A percentile compares a stretch with the other conserved stretches of the same genome.
Conservation (phyloP, 2,329 filamentous ascomycete genomes). For the Oidium heveae region DNA sequence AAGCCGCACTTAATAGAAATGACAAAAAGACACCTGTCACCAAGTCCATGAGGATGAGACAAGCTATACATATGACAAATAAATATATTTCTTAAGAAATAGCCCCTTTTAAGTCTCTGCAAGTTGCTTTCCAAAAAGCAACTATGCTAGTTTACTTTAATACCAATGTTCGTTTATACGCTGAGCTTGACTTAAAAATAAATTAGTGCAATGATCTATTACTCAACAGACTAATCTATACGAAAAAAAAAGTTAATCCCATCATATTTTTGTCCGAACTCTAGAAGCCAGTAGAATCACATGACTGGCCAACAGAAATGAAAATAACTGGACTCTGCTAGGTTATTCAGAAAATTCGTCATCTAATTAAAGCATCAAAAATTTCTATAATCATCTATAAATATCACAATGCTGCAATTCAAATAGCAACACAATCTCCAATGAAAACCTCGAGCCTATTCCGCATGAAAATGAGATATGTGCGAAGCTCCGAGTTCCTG, state of each 20-base stretch:
- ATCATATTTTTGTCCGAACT: background rate
- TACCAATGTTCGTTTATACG: background rate
- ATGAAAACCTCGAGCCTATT: background rate
- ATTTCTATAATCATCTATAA: background rate
- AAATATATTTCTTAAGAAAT: background rate
- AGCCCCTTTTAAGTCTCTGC: background rate
- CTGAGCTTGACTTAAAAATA: background rate
- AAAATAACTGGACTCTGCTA: background rate
- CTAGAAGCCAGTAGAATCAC: background rate
- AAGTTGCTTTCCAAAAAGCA: background rate
- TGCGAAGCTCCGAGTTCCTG: background rate
- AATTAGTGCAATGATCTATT: background rate
- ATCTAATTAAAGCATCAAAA: background rate
- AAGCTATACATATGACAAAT: background rate
- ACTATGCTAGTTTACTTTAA: background rate
- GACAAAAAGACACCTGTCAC: background rate
- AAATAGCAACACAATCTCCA: background rate
- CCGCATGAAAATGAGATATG: background rate
- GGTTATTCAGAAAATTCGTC: background rate
- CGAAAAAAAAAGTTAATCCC: background rate
- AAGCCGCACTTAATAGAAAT: background rate
- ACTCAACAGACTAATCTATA: background rate
- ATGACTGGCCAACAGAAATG: background rate
- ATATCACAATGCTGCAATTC: background rate
- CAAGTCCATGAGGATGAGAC: too few species aligned